Evolutionary conservation across 148 eudicot species (phyloP).

Genomic region (Nepenthes mirabilis): DNA sequence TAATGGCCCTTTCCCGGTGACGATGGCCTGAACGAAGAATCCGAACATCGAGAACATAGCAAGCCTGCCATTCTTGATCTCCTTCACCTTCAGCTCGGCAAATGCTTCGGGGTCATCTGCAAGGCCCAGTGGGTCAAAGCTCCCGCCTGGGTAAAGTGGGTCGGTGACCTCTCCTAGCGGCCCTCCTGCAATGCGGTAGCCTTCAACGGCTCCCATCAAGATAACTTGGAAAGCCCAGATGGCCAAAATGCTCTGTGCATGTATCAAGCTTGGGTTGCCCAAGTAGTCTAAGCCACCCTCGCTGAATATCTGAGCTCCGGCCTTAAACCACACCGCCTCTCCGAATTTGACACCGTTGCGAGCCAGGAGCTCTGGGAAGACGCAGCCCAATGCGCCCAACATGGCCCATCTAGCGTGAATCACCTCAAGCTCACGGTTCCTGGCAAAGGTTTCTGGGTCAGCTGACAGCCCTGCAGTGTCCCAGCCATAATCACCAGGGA

Average conservation of each 20-base stretch:
- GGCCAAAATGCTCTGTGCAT: slow-evolving; percentile 12
- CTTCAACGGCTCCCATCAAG: slow-evolving; percentile 36
- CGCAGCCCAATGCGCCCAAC: slow-evolving; percentile 15
- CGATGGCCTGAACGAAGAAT: neutral
- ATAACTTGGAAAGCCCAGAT: slow-evolving; percentile 35
- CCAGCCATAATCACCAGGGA: no score
- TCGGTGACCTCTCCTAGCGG: slow-evolving; percentile 33
- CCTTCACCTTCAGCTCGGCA: no score
- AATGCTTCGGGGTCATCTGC: slow-evolving; percentile 12
- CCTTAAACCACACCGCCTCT: slow-evolving; percentile 22
- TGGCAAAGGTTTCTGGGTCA: slow-evolving; percentile 35
- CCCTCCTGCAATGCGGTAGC: slow-evolving; percentile 34
- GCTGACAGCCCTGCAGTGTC: slow-evolving; percentile 21
- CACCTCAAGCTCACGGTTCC: slow-evolving; percentile 1
- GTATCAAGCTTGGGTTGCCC: no score
- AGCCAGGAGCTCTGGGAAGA: slow-evolving; percentile 18
- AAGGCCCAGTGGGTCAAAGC: slow-evolving; percentile 11
- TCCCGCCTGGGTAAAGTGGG: slow-evolving; percentile 15
- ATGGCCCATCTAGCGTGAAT: slow-evolving; percentile 36
- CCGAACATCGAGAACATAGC: no score
- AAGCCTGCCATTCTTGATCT: no score
- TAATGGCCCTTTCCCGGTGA: slow-evolving; percentile 13
- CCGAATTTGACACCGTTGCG: slow-evolving; percentile 39
- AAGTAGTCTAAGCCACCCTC: no score
- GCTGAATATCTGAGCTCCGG: no score